A percentile compares a stretch with the other conserved stretches of the same genome.
These are phyloP conservation scores for Panicum hallii DNA, from an alignment of 202 grass and related monocot genomes.

Conservation along the genomic window DNA sequence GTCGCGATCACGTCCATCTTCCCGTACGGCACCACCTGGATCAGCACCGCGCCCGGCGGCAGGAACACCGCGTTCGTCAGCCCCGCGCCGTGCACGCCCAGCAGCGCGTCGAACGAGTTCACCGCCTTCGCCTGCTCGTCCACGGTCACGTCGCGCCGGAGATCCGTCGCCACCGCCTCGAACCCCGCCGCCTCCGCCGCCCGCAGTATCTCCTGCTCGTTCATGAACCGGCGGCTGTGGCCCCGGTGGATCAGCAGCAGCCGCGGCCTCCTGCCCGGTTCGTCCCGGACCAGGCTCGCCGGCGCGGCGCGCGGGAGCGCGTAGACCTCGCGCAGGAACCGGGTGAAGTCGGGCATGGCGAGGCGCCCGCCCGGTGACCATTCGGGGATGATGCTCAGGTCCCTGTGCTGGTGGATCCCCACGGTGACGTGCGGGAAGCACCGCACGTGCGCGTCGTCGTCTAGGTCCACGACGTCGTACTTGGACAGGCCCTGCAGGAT, in stretches of 20 bases:
- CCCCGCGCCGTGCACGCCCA: constrained; percentile 73
- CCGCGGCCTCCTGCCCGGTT: constrained; percentile 44
- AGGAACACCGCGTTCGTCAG: constrained; percentile 67
- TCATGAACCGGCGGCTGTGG: constrained; percentile 54
- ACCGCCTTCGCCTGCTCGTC: constrained; percentile 48
- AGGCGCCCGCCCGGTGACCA: constrained; percentile 34
- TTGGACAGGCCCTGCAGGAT: constrained; percentile 25
- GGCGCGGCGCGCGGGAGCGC: constrained; percentile 46
- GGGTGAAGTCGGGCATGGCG: constrained; percentile 72
- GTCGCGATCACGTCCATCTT: constrained; percentile 53
- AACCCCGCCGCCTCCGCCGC: constrained; percentile 67
- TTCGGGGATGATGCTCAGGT: constrained; percentile 63
- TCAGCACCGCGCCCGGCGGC: constrained; percentile 53
- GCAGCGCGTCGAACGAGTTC: constrained; percentile 60
- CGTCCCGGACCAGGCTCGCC: constrained; percentile 12
- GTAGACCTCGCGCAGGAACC: constrained; percentile 49
- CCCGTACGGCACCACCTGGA: constrained; percentile 68
- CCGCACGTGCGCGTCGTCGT: constrained; percentile 28
- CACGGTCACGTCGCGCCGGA: constrained; percentile 22
- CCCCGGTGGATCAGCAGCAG: constrained; percentile 65
- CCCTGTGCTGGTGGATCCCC: constrained; percentile 64
- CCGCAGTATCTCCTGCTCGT: constrained; percentile 53
- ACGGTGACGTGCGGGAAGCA: constrained; percentile 49
- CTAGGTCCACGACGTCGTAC: constrained; percentile 35
- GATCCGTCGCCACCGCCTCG: constrained; percentile 52